These are phyloP conservation scores for Plasmodium malariae DNA, from an alignment of 169 alveolate genomes.

Conservation along the genomic window DNA sequence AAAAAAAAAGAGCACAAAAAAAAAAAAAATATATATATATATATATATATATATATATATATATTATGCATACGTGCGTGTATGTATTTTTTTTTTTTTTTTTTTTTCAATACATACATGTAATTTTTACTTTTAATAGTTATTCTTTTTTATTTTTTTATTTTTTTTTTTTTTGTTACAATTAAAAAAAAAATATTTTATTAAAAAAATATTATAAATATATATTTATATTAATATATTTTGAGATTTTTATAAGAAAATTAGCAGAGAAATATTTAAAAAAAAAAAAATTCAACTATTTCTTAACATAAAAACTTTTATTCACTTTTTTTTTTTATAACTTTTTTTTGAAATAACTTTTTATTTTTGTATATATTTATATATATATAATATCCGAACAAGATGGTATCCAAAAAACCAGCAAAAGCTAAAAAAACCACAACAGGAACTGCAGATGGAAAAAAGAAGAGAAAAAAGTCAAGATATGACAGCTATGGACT, in stretches of 20 bases:
- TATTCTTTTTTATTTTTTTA: conserved; percentile 12
- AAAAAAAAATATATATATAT: conserved; percentile 4
- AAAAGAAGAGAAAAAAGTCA: conserved; percentile 71
- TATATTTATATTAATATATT: conserved; percentile 13
- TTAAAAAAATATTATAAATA: not conserved
- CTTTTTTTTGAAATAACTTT: too few species aligned
- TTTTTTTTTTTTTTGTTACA: not conserved
- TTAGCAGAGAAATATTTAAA: not conserved
- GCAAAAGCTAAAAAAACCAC: conserved; percentile 73
- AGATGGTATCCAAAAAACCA: conserved; percentile 74
- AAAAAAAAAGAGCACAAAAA: conserved; percentile 50
- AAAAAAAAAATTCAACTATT: conserved; percentile 40
- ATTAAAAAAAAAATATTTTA: conserved; percentile 2
- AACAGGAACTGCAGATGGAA: conserved; percentile 81
- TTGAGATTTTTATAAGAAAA: conserved; percentile 26
- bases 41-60: conserved; percentile 9
- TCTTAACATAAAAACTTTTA: conserved; percentile 37
- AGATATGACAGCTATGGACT: conserved; percentile 82
- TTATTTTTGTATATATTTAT: not conserved
- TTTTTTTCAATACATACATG: not conserved
- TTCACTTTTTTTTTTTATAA: conserved; percentile 43
- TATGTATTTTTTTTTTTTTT: not conserved
- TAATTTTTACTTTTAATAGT: not conserved
- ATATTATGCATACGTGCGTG: not conserved
- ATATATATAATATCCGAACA: conserved; percentile 16